Evolutionary conservation across 352 stramenopile genomes (phyloP), one percentile per base, ranked within the genome.

Genomic region (Phytophthora gonapodyides): DNA sequence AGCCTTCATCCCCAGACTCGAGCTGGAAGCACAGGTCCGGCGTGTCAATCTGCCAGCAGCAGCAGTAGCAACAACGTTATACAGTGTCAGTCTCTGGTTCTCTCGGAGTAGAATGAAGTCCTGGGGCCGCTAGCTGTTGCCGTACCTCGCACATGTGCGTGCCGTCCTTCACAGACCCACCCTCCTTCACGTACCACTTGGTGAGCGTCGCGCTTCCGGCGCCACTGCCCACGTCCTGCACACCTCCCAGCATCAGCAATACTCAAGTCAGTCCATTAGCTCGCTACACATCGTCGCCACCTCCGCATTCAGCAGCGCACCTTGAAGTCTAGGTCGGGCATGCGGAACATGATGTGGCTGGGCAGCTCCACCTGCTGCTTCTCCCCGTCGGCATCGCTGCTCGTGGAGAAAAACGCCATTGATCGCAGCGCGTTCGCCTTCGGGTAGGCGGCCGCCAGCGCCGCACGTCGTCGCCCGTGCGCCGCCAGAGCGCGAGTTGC

Each of bases 311-410:
- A 37, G 4, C 40, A 48, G 34, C 64, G 17, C 47, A 88, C 81
- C 71, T 89, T 82, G 67, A 95, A 93, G 64, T 95, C 79, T 54
- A 95, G 57, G 62, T 95, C 84, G 19, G 86, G 81, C 82, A 95
- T 92, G 63, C 87, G 84, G 71, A 95, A 93, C 73, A 93, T 93
- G 67, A 88, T 87, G 69, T 95, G 87, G 45, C 65, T 57, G 11
- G 87, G 87, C 41, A 95, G 72, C 37, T 7, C 27, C 15, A 58
- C 17, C 37, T 69, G 33, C 41, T 65, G 33, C n/a, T 63, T 33
- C 17, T 67, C 27, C 27, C 56, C 51, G 30, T 58, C 50, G 19
- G 13, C n/a, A 7, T 21, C 42, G 2, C 15, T 41, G 15, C 21
- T 34, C 33, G 56, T 69, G 7, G 64, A 62, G 31, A 76, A 64